Conservation (phyloP, 1,139 yeast genomes). For the Scheffersomyces parashehatae region DNA sequence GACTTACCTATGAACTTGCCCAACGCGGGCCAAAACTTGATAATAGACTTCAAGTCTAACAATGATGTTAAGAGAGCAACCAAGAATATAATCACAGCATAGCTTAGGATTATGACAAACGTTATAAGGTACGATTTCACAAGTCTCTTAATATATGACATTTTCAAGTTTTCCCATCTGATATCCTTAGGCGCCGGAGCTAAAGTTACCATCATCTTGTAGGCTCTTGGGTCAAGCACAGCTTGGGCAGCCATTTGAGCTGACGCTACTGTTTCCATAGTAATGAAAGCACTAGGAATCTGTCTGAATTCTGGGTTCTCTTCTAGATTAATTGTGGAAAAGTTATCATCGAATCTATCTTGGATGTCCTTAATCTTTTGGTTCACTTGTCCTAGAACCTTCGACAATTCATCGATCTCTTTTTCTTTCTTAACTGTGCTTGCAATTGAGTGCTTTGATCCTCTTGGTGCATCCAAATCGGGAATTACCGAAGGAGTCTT, state of each 20-base stretch:
- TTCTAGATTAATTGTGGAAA: conserved; percentile 27
- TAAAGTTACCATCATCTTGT: conserved; percentile 64
- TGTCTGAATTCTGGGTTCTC: conserved; percentile 30
- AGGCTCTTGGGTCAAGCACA: conserved; percentile 73
- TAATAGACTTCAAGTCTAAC: conserved; percentile 68
- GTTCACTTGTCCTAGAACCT: conserved; percentile 27
- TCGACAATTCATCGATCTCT: conserved; percentile 21
- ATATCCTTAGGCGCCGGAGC: conserved; percentile 86
- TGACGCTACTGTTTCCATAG: conserved; percentile 82
- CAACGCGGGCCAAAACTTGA: conserved; percentile 71
- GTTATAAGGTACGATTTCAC: conserved; percentile 63
- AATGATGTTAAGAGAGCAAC: conserved; percentile 75
- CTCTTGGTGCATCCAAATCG: conserved; percentile 1
- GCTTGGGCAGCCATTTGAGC: conserved; percentile 90
- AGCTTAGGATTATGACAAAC: conserved; percentile 58
- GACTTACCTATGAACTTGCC: conserved; percentile 61
- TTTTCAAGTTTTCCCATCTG: conserved; percentile 70
- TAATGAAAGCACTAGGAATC: conserved; percentile 72
- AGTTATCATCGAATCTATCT: conserved; percentile 26
- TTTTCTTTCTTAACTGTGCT: conserved; percentile 4
- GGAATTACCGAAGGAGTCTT: conserved; percentile 30
- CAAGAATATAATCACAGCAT: conserved; percentile 65
- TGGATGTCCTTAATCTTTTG: conserved; percentile 31
- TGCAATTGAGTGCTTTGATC: conserved; percentile 3
- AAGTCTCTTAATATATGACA: conserved; percentile 56